Percentiles rank a stretch among this genome's conserved stretches.
Evolutionary conservation across 805 yeast genomes (phyloP).

Genomic region (Starmerella asiatica): DNA sequence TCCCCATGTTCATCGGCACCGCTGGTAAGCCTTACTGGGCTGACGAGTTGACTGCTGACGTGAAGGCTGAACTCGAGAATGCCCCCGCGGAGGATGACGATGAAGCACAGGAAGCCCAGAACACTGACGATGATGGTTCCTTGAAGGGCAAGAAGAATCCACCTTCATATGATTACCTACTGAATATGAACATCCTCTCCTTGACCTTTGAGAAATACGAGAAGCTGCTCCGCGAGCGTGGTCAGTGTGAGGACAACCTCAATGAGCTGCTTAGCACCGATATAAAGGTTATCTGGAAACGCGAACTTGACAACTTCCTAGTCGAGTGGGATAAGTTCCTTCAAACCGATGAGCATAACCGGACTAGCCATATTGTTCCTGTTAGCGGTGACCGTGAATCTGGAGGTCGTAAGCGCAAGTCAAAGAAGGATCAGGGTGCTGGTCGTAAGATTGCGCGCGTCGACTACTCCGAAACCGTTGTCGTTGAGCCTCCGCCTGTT

Average conservation of each 20-base stretch:
- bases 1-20: conserved; percentile 53
- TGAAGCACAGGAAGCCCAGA: conserved; percentile 27
- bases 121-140: conserved; percentile 16
- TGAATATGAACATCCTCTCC: conserved; percentile 90
- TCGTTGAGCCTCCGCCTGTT: conserved; percentile 19
- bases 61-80: conserved; percentile 27
- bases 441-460: conserved; percentile 17
- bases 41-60: conserved; percentile 19
- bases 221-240: conserved; percentile 57
- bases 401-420: conserved; percentile 21
- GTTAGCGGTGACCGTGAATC: conserved; percentile 28
- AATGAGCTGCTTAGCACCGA: conserved; percentile 48
- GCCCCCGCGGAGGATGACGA: conserved; percentile 28
- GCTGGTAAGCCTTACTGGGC: conserved; percentile 50
- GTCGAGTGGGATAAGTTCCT: conserved; percentile 55
- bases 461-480: conserved; percentile 9
- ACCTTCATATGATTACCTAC: conserved; percentile 64
- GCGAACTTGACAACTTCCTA: conserved; percentile 64
- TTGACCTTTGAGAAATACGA: conserved; percentile 83
- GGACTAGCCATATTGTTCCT: conserved; percentile 36
- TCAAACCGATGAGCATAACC: conserved; percentile 46
- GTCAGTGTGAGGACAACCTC: conserved; percentile 58
- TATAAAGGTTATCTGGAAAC: conserved; percentile 80
- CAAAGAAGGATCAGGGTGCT: conserved; percentile 27
- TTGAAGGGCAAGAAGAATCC: conserved; percentile 30